Conservation (phyloP, 2,329 filamentous ascomycete genomes). For the Helotiales sp. region DNA sequence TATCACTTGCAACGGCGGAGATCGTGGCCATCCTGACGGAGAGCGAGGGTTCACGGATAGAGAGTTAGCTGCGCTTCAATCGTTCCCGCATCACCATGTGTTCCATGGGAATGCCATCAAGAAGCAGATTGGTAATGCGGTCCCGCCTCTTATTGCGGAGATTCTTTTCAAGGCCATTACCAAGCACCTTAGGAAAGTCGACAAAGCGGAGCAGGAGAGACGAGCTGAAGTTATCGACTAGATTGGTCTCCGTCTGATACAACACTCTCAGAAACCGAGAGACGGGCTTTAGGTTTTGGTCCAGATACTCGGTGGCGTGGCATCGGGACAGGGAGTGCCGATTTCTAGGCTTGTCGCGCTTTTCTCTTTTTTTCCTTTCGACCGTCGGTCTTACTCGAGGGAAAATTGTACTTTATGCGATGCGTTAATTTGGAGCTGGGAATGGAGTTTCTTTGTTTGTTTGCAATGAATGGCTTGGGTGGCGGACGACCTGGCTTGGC, state of each 20-base stretch:
- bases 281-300: too few species aligned
- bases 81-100: conserved; percentile 65
- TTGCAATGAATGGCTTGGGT: background rate
- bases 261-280: too few species aligned
- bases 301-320: too few species aligned
- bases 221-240: background rate
- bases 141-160: conserved; percentile 64
- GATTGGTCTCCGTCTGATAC: too few species aligned
- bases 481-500: background rate
- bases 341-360: background rate
- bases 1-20: conserved; percentile 66
- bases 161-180: conserved; percentile 45
- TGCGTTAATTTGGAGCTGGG: too few species aligned
- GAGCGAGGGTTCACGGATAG: conserved; percentile 62
- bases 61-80: conserved; percentile 72
- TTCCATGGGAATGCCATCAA: conserved; percentile 57
- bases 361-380: background rate
- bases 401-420: background rate
- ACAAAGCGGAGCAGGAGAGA: conserved; percentile 11
- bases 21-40: conserved; percentile 68
- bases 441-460: background rate
- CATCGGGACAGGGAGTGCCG: too few species aligned
- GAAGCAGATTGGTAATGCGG: conserved; percentile 79
- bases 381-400: too few species aligned
- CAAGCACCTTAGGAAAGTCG: conserved; percentile 43